Evolutionary conservation across 768 basidiomycete species (phyloP).

Genomic region (Inosperma sp.): DNA sequence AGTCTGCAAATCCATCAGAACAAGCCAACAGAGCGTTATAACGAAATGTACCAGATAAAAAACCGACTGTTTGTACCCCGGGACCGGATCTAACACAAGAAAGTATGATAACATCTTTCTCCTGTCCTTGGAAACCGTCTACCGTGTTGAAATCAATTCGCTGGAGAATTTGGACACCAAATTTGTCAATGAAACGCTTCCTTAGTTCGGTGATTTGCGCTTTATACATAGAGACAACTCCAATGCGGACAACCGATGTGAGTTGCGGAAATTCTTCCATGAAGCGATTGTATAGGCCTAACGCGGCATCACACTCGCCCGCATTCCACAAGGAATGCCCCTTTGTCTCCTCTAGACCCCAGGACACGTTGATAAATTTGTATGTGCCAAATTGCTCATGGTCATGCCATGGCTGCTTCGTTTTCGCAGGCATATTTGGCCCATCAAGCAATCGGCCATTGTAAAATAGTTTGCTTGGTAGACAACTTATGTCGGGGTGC

Average conservation of each 20-base stretch:
- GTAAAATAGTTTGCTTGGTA: constrained; percentile 91
- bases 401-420: constrained; percentile 80
- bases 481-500: constrained; percentile 91
- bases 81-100: constrained; percentile 95
- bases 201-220: constrained; percentile 80
- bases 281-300: constrained; percentile 71
- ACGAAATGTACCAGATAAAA: constrained; percentile 61
- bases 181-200: constrained; percentile 61
- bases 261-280: constrained; percentile 53
- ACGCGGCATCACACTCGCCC: constrained; percentile 68
- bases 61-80: constrained; percentile 78
- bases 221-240: constrained; percentile 90
- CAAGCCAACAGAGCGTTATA: not conserved
- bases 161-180: constrained; percentile 63
- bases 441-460: constrained; percentile 76
- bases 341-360: constrained; percentile 60
- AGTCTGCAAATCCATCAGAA: constrained; percentile 39
- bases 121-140: constrained; percentile 98
- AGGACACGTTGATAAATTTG: constrained; percentile 78
- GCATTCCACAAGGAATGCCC: constrained; percentile 75
- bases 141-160: constrained; percentile 94
- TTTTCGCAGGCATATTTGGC: constrained; percentile 81
- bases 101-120: constrained; percentile 96
- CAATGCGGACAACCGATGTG: constrained; percentile 41
- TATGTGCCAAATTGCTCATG: constrained; percentile 78